Conservation (phyloP, 2,329 filamentous ascomycete species). For the Alternaria rosae region DNA sequence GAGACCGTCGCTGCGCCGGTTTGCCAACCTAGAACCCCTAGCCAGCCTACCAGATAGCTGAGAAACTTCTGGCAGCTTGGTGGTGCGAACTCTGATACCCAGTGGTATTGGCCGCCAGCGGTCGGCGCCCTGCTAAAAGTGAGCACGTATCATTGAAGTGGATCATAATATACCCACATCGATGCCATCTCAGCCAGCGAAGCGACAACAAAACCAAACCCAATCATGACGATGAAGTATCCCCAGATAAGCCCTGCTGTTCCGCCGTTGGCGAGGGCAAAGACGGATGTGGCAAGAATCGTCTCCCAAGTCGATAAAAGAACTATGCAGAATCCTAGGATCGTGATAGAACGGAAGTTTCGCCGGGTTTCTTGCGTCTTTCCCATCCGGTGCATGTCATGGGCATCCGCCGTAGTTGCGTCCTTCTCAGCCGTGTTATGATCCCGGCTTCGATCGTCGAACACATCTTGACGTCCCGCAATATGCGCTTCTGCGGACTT, state of each 20-base stretch:
- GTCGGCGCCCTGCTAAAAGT: constrained; percentile 33
- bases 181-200: constrained; percentile 47
- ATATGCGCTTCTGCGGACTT: background rate
- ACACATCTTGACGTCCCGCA: background rate
- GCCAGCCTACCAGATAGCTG: constrained; percentile 54
- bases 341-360: constrained; percentile 23
- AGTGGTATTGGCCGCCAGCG: constrained; percentile 44
- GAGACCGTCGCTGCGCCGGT: constrained; percentile 53
- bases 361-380: constrained; percentile 30
- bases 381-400: constrained; percentile 35
- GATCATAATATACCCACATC: too few relatives aligned
- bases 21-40: constrained; percentile 57
- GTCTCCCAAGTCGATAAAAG: constrained; percentile 33
- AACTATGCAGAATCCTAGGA: constrained; percentile 29
- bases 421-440: constrained; percentile 14
- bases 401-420: constrained; percentile 24
- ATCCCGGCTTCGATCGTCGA: background rate
- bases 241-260: constrained; percentile 42
- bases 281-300: constrained; percentile 22
- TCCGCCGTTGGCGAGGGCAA: constrained; percentile 35
- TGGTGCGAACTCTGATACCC: constrained; percentile 50
- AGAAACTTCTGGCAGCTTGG: constrained; percentile 48
- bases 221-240: constrained; percentile 33
- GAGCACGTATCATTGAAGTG: background rate
- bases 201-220: constrained; percentile 32